Conservation (phyloP, 139 green algal genomes). For the Chlorella sp. region DNA sequence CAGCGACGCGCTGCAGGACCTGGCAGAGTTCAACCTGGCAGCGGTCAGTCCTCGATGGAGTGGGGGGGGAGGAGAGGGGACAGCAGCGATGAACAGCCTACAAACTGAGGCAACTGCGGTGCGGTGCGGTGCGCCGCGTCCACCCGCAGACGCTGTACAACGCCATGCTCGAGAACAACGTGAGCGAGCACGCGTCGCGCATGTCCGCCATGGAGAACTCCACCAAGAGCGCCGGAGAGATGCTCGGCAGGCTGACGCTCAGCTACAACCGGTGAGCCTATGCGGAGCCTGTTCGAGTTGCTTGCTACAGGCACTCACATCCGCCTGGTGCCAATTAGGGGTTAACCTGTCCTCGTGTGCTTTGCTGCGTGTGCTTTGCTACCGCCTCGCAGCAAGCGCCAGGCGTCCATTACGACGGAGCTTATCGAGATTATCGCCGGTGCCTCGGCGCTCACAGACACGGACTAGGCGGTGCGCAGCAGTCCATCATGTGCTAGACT, state of each 20-base stretch:
- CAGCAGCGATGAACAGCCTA: too few species aligned
- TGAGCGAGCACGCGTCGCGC: slow-evolving; percentile 87
- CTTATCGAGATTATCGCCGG: slow-evolving; percentile 98
- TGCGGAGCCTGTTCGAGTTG: too few species aligned
- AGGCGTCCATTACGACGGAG: slow-evolving; percentile 96
- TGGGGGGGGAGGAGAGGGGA: too few species aligned
- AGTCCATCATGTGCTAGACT: too few species aligned
- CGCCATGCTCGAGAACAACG: slow-evolving; percentile 94
- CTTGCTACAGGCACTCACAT: too few species aligned
- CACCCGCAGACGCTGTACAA: slow-evolving; percentile 85
- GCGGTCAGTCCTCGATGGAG: slow-evolving; percentile 43
- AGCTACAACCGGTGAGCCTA: slow-evolving; percentile 88
- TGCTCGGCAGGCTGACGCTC: slow-evolving; percentile 92
- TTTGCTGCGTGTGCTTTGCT: background rate
- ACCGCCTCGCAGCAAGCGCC: slow-evolving; percentile 54
- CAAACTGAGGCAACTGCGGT: too few species aligned
- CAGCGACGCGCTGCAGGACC: slow-evolving; percentile 82
- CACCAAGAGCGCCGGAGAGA: slow-evolving; percentile 94
- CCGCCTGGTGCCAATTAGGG: too few species aligned
- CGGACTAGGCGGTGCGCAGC: too few species aligned
- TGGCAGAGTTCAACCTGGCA: slow-evolving; percentile 95
- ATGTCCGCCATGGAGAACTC: slow-evolving; percentile 99
- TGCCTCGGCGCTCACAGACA: slow-evolving; percentile 59
- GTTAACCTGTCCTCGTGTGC: too few species aligned
- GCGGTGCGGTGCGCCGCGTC: too few species aligned